Evolutionary conservation across 306 rosid genomes (phyloP), one percentile per base, ranked within the genome.

Genomic region (Glycine latifolia): DNA sequence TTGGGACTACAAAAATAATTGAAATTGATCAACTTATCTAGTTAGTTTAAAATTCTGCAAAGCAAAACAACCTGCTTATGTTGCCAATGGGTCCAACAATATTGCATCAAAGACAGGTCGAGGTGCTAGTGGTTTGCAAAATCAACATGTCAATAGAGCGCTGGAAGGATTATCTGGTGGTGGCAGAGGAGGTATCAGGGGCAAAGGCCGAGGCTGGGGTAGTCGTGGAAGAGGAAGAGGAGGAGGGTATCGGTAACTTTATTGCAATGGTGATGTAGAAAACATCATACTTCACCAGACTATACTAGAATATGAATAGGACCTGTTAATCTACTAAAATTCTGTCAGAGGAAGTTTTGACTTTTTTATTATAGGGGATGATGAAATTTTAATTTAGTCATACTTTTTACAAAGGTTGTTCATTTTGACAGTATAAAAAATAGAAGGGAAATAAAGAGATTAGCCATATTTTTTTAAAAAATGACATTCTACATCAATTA

Each of bases 61-160:
- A 79, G 87, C 86, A n/a, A 96, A 96, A 83, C 89, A 98, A 12
- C 90, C 95, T 80, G 89, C 88, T 76, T 73, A 48, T 71, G 46
- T 88, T 49, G 48, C 86, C 68, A 93, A 89, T 60, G 97, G 89
- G 56, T 84, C 97, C 33, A 86, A 90, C 67, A 93, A 86, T 65
- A 61, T 72, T 33, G 77, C 89, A 10, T 67, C 90, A 33, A 91
- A 93, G 90, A 93, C 89, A 85, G 96, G 94, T 54, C 91, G 97
- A 35, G 97, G 95, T 46, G 83, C 75, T 65, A 97, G 97, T 44
- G 90, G 91, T 76, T 20, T 86, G 31, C 98, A 82, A 83, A 89
- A 83, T 81, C 99, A 96, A 82, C 97, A 92, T 73, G 95, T 89
- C 79, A 89, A 90, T 83, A 96, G 97, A 88, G 98, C 98, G 9